Evolutionary conservation across 345 rosid species (phyloP).

Genomic region (Alliaria petiolata): DNA sequence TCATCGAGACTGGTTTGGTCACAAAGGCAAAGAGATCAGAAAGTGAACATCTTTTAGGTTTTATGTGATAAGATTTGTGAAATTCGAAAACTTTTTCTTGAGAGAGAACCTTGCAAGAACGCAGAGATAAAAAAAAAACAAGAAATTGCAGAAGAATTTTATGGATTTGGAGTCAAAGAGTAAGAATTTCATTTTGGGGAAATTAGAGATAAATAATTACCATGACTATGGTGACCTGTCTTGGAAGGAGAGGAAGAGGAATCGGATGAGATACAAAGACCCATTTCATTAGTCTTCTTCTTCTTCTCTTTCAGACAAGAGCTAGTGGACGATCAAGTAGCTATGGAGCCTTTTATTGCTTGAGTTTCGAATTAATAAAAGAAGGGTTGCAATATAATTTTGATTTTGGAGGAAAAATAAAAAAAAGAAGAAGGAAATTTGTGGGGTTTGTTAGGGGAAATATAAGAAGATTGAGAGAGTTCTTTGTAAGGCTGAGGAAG

Average conservation of each 20-base stretch:
- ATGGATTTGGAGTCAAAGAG: neutral
- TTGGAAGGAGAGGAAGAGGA: constrained; percentile 18
- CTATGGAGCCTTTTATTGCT: neutral
- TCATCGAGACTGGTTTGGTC: constrained; percentile 5
- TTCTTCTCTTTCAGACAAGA: constrained; percentile 17
- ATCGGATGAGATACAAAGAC: neutral
- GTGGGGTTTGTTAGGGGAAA: neutral
- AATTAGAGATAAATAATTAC: neutral
- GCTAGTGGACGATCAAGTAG: constrained; percentile 11
- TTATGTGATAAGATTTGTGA: neutral
- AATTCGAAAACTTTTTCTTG: neutral
- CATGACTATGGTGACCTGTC: constrained; percentile 9
- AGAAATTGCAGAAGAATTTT: neutral
- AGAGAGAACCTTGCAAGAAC: neutral
- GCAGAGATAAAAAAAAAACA: neutral
- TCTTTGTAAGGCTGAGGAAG: neutral
- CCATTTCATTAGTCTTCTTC: constrained; percentile 23
- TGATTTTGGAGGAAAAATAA: neutral
- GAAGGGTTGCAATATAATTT: constrained; percentile 1
- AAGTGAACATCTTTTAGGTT: neutral
- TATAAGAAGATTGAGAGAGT: neutral
- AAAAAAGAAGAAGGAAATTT: neutral
- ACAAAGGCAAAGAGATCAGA: neutral
- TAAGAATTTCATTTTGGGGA: neutral
- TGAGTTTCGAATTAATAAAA: neutral